Base-by-base conservation (phyloP, 2,329 filamentous ascomycete genomes). In the Phoma sp. region DNA sequence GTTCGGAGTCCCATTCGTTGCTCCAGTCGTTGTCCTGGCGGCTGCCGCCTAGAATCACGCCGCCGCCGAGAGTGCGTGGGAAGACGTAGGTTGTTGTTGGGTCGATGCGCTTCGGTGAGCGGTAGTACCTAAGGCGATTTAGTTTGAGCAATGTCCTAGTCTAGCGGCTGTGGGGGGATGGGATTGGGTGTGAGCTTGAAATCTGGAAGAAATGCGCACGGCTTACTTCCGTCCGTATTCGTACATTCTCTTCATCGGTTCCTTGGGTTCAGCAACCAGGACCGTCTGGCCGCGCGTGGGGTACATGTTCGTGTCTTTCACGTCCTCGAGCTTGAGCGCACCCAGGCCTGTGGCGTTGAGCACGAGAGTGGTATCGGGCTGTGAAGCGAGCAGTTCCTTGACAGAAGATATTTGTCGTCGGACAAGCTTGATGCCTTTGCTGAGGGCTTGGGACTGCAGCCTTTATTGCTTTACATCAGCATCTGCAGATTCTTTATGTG, bases 341-440 rank as follows among this genome's bases (percentile, higher is more conserved):
- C 89, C 85, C 5, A 98, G 79, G 0, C 92, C 95, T 0, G 92
- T 93, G 64, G 91, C 90, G 72, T 98, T 98, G 63, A 98, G 78
- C 1, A 97, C 78, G 2, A 96, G 75, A 60, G 90, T 85, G 1
- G 88, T 87, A 0, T 80, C 78, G 57, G 86, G 81, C 67, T 90
- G 86, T 33, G 86, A 74, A 1, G 66, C 61, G 0, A 85, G 81
- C 0, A 92, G 90, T 17, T 95, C 87, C 0, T 80, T 74, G 51
- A 98, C 82, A 70, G 96, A 90, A 15, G 78, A 74, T 43, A 77
- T 74, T n/a, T 76, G 68, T 12, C 77, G 74, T 17, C 80, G 71
- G 12, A 74, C 65, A 22, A 80, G 80, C 0, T 85, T 80, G 15
- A 90, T 88, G 21, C 91, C 89, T 57, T 86, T 85, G 65, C 84